Evolutionary conservation across 2,329 filamentous ascomycete species (phyloP).

Genomic region (Pestalotiopsis sp.): DNA sequence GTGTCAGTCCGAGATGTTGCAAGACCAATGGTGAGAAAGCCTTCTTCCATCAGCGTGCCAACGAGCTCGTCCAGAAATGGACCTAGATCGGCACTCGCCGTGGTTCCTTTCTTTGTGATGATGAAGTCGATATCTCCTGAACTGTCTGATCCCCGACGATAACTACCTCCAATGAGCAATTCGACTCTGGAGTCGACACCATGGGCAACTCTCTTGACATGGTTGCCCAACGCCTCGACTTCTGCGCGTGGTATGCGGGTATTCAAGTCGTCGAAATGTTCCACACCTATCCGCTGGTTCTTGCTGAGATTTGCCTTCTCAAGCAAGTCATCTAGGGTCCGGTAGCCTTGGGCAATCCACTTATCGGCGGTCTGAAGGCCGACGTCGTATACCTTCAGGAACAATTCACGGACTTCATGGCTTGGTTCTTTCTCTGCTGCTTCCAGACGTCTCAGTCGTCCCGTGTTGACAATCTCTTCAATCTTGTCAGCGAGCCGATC

Average conservation of each 20-base stretch:
- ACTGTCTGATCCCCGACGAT: slow-evolving; percentile 73
- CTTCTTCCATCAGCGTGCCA: slow-evolving; percentile 55
- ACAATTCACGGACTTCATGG: slow-evolving; percentile 67
- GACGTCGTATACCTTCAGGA: slow-evolving; percentile 79
- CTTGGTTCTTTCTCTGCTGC: slow-evolving; percentile 67
- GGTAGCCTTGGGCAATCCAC: slow-evolving; percentile 78
- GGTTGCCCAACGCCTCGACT: slow-evolving; percentile 68
- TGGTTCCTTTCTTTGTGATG: slow-evolving; percentile 69
- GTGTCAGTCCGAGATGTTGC: slow-evolving; percentile 53
- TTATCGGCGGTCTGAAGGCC: slow-evolving; percentile 70
- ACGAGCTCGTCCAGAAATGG: slow-evolving; percentile 67
- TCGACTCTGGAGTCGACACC: slow-evolving; percentile 66
- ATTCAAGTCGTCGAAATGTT: slow-evolving; percentile 79
- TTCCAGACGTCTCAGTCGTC: slow-evolving; percentile 72
- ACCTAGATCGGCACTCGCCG: slow-evolving; percentile 56
- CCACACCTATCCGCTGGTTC: slow-evolving; percentile 76
- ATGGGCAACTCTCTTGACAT: slow-evolving; percentile 63
- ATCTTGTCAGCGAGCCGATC: slow-evolving; percentile 79
- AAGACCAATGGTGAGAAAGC: slow-evolving; percentile 72
- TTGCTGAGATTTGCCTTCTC: slow-evolving; percentile 63
- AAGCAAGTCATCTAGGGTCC: slow-evolving; percentile 72
- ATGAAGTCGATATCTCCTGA: slow-evolving; percentile 87
- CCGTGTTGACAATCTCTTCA: slow-evolving; percentile 81
- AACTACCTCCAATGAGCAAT: slow-evolving; percentile 80
- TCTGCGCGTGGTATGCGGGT: slow-evolving; percentile 77